Base-by-base conservation (phyloP, 768 basidiomycete genomes). In the Macrolepiota dolichaula region DNA sequence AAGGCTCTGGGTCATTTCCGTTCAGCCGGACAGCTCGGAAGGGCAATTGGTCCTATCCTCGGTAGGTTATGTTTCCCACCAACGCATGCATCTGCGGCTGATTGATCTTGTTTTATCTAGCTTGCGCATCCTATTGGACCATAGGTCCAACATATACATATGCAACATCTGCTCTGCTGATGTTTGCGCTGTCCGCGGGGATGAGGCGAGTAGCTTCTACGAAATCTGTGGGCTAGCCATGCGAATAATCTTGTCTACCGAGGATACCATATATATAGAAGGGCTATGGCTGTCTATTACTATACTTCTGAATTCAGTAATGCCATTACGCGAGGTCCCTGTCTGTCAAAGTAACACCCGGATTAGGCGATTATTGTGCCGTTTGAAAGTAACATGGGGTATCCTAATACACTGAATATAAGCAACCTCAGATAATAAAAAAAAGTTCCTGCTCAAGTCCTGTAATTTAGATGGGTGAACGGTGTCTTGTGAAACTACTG, bases 1-100 rank as follows among this genome's bases (percentile, higher is more conserved):
- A 83, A 84, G 67, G 94, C 92, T 1, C 74, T 96, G 40, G 95
- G 96, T 35, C 68, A 82, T 61, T 97, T 96, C 76, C 85, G 96
- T 55, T 95, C 92, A 6, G 85, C 90, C n/a, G 96, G 96, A 19
- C 96, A 98, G 71, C 82, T 98, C 42, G 96, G 96, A 3, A 84
- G 96, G 60, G 96, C 96, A 3, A 78, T 97, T 38, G 96, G 96
- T 0, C 96, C 96, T 4, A 72, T 98, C 4, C 77, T 96, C n/a
- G 94, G 94, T 86, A 73, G 53, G 86, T 58, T 51, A 17, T 44
- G 17, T 44, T 68, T 15, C 11, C 10, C 15, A n/a, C 10, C 11
- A 36, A 12, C 42, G 35, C 19, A 37, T 55, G 51, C 35, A 13
- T 12, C 49, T 51, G 46, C 55, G 19, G 5, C 24, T 49, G 22